A percentile compares a stretch with the other conserved stretches of the same genome.
phyloP scores from a whole-genome alignment of 176 grass and related monocot genomes.

The Cenchrus fungigraminus region DNA sequence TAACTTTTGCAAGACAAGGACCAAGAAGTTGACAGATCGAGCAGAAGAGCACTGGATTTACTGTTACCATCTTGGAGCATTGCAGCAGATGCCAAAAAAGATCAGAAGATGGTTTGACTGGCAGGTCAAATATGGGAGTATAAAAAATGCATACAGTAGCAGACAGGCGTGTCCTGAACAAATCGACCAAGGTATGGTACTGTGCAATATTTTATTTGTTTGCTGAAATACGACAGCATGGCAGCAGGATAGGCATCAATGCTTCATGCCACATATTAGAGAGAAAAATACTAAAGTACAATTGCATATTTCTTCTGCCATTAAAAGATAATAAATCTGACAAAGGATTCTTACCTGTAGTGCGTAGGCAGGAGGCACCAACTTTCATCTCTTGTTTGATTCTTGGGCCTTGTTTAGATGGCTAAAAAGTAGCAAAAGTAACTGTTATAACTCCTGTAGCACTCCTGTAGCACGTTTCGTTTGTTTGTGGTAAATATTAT shows the following conservation, averaged over 20 bases:
- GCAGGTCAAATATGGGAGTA: conserved; percentile 40
- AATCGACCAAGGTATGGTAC: conserved; percentile 35
- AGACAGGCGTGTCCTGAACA: conserved; percentile 33
- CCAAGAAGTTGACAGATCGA: conserved; percentile 16
- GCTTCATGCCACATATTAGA: conserved; percentile 23
- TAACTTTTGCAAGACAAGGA: background rate
- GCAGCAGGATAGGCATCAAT: conserved; percentile 44
- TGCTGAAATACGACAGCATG: conserved; percentile 15
- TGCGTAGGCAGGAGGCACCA: conserved; percentile 25
- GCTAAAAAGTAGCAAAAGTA: too few relatives aligned
- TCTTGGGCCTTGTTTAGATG: background rate
- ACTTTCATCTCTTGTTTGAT: conserved; percentile 35
- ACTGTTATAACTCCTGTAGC: too few relatives aligned
- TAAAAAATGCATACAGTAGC: conserved; percentile 12
- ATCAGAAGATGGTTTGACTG: conserved; percentile 45
- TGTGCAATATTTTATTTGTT: conserved; percentile 19
- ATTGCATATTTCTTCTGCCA: background rate
- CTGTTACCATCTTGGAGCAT: conserved; percentile 5
- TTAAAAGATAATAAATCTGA: conserved; percentile 33
- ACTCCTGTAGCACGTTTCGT: too few relatives aligned
- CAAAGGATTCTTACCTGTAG: conserved; percentile 31
- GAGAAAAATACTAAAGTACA: background rate
- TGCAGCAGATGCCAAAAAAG: conserved; percentile 1
- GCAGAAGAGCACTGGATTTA: conserved; percentile 30
- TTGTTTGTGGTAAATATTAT: too few relatives aligned